These are phyloP conservation scores for Xylariaceae sp. DNA, from an alignment of 2,329 filamentous ascomycete genomes.

Conservation along the genomic window DNA sequence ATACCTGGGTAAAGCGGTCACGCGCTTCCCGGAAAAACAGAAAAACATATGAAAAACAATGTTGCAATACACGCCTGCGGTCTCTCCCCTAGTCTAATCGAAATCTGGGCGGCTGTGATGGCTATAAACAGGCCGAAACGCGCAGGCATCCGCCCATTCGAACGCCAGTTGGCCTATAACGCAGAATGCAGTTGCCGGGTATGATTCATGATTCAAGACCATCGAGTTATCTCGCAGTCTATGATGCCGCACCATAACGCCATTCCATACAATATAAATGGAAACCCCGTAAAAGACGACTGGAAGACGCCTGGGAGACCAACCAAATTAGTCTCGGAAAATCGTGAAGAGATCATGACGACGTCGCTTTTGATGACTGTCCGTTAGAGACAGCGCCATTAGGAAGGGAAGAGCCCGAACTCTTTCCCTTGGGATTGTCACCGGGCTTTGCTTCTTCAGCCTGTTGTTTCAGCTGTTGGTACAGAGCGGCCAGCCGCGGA, in stretches of 20 bases:
- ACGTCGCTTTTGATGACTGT: slow-evolving; percentile 25
- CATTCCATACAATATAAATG: slow-evolving; percentile 30
- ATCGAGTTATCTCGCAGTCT: slow-evolving; percentile 23
- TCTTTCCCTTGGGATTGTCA: slow-evolving; percentile 25
- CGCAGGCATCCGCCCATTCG: slow-evolving; percentile 18
- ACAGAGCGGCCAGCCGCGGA: slow-evolving; percentile 30
- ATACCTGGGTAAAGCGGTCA: slow-evolving; percentile 1
- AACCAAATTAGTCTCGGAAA: slow-evolving; percentile 4
- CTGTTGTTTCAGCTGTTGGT: slow-evolving; percentile 31
- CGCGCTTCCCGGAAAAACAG: neutral
- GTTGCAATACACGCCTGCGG: slow-evolving; percentile 7
- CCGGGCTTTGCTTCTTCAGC: slow-evolving; percentile 27
- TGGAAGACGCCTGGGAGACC: neutral
- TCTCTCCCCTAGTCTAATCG: slow-evolving; percentile 4
- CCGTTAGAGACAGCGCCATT: slow-evolving; percentile 28
- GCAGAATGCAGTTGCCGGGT: slow-evolving; percentile 32
- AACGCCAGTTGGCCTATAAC: slow-evolving; percentile 32
- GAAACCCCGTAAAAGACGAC: slow-evolving; percentile 6
- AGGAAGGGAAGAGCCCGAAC: slow-evolving; percentile 19
- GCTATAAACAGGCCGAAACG: slow-evolving; percentile 15
- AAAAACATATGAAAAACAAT: slow-evolving; percentile 12
- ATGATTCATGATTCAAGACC: slow-evolving; percentile 30
- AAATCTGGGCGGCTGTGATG: slow-evolving; percentile 1
- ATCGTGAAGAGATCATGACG: slow-evolving; percentile 19
- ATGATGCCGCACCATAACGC: slow-evolving; percentile 31